Evolutionary conservation across 1,284 basidiomycete genomes (phyloP), one percentile per base, ranked within the genome.

Genomic region (Neolentinus lepideus): DNA sequence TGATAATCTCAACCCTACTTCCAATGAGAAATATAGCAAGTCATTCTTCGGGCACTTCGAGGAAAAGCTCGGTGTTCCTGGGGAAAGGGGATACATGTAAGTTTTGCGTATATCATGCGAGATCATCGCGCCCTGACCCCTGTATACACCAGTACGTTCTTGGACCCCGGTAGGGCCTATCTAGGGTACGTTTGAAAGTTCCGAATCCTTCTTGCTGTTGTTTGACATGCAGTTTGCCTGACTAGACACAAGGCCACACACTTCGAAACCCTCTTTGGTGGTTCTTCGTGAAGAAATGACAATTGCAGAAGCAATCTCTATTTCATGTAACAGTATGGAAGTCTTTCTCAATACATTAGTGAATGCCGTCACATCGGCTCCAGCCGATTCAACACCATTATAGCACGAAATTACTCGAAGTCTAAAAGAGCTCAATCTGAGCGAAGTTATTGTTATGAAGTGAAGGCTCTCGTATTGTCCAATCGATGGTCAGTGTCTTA

Each of bases 81-180:
- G 67, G 1, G 70, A 81, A 61, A 75, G 85, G 33, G 84, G 81
- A 55, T 85, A 86, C 63, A 77, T 83, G 74, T 78, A 47, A 59
- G 75, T 63, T 3, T 50, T 12, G 29, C 29, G 10, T 54, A n/a
- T n/a, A n/a, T n/a, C n/a, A n/a, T n/a, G n/a, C n/a, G n/a, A n/a
- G n/a, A n/a, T n/a, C n/a, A n/a, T n/a, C n/a, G n/a, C n/a, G n/a
- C n/a, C n/a, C n/a, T n/a, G n/a, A n/a, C n/a, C n/a, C n/a, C n/a
- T 60, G 51, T 58, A 54, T 50, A 53, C 35, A 51, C 36, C 48
- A 56, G 56, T 33, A 61, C 61, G 58, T 69, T 67, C 59, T 64
- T 62, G 26, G 61, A 63, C 26, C 47, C 47, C 4, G 47, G 12
- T 56, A 4, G 56, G 57, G 14, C 38, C 55, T n/a, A 53, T 55